phyloP scores from a whole-genome alignment of 192 early-diverging fungal genomes.

The Mortierella antarctica region DNA sequence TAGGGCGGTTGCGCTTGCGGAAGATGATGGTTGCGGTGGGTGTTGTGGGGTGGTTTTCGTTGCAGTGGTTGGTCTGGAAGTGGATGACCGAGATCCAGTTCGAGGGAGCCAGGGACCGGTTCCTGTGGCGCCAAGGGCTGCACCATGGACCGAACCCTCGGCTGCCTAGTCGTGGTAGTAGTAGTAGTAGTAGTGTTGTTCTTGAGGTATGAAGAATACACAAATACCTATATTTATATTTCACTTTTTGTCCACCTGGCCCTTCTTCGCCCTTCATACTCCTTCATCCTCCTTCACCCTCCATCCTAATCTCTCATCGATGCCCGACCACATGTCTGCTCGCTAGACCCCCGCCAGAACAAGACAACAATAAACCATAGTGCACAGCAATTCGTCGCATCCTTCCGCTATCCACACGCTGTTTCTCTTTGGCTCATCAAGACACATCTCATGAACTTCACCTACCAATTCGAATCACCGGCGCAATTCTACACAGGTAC shows the following conservation, averaged over 20 bases:
- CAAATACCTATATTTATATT: background rate
- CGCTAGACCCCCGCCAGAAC: too few species aligned
- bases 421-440: too few species aligned
- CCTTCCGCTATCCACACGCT: too few species aligned
- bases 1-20: slow-evolving; percentile 24
- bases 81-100: slow-evolving; percentile 48
- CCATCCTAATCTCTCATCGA: background rate
- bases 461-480: slow-evolving; percentile 37
- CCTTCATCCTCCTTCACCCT: background rate
- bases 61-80: slow-evolving; percentile 35
- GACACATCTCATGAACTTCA: slow-evolving; percentile 16
- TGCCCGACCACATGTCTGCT: too few species aligned
- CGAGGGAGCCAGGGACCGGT: slow-evolving; percentile 30
- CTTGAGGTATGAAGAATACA: slow-evolving; percentile 1
- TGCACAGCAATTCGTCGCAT: too few species aligned
- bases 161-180: background rate
- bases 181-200: slow-evolving; percentile 5
- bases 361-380: too few species aligned
- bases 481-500: slow-evolving; percentile 33
- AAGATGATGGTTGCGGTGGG: slow-evolving; percentile 14
- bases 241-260: too few species aligned
- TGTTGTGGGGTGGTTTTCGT: slow-evolving; percentile 19
- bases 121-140: slow-evolving; percentile 30
- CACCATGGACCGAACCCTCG: slow-evolving; percentile 8
- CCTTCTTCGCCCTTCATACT: background rate